Conservation (phyloP, 2,329 filamentous ascomycete species). For the Sporothrix brasiliensis region DNA sequence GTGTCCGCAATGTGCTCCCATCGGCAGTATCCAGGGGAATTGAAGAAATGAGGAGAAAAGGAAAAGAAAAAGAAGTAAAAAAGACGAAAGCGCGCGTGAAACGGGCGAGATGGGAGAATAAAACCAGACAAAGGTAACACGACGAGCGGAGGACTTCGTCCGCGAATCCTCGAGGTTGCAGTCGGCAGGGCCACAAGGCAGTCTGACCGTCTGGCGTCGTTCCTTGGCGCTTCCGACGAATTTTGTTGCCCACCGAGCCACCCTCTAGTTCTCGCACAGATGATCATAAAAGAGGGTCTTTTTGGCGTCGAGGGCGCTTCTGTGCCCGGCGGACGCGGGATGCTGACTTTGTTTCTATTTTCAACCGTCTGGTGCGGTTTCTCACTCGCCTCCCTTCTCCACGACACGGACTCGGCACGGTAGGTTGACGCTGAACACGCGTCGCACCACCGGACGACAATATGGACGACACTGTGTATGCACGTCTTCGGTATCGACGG, state of each 20-base stretch:
- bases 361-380: not conserved
- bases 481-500: not conserved
- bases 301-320: not conserved
- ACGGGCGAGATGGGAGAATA: not conserved
- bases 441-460: not conserved
- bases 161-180: not conserved
- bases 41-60: too few relatives aligned
- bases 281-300: constrained; percentile 14
- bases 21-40: too few relatives aligned
- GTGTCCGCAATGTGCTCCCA: too few relatives aligned
- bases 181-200: constrained; percentile 12
- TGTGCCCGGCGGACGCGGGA: not conserved
- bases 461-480: not conserved
- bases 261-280: constrained; percentile 10
- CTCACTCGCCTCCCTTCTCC: not conserved
- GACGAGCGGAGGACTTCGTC: too few relatives aligned
- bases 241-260: not conserved
- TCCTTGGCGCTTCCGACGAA: not conserved
- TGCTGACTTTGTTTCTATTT: constrained; percentile 18
- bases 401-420: not conserved
- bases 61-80: too few relatives aligned
- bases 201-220: constrained; percentile 17
- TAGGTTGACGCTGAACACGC: not conserved
- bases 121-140: not conserved
- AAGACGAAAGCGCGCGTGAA: not conserved